Evolutionary conservation across 2,329 filamentous ascomycete genomes (phyloP).

Genomic region (Arthrobotrys entomopaga): DNA sequence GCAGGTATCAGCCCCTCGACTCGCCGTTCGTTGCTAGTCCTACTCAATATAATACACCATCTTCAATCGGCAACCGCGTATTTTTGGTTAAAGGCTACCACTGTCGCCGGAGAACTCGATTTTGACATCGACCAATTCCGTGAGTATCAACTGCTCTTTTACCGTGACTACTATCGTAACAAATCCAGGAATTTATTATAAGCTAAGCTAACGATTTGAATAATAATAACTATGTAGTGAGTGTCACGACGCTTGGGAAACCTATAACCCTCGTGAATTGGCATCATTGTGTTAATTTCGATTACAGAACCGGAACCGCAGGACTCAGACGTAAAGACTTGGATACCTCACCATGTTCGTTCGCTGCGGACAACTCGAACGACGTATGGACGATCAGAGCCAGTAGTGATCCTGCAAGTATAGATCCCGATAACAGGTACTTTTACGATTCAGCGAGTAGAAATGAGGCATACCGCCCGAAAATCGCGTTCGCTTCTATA

Average conservation of each 20-base stretch:
- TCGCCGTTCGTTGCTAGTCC: conserved; percentile 3
- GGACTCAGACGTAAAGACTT: neutral
- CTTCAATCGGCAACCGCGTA: conserved; percentile 11
- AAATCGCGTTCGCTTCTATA: conserved; percentile 14
- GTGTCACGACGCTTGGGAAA: conserved; percentile 1
- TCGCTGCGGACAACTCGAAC: conserved; percentile 17
- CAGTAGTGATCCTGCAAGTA: conserved; percentile 6
- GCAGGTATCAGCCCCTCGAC: neutral
- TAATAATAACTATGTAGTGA: too few species aligned
- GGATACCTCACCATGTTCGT: conserved; percentile 23
- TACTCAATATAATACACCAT: neutral
- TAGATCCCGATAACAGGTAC: conserved; percentile 5
- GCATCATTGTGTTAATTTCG: conserved; percentile 17
- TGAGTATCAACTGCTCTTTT: conserved; percentile 9
- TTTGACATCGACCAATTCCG: conserved; percentile 41
- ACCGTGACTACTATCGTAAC: too few species aligned
- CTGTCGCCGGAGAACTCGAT: conserved; percentile 17
- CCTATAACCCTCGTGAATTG: conserved; percentile 21
- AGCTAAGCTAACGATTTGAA: too few species aligned
- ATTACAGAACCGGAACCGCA: neutral
- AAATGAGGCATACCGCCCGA: conserved; percentile 1
- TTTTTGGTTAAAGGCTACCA: conserved; percentile 39
- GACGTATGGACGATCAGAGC: conserved; percentile 21
- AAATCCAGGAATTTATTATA: too few species aligned
- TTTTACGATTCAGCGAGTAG: neutral